Conservation (phyloP, 164 flowering plant species). For the Stephania cephalantha region DNA sequence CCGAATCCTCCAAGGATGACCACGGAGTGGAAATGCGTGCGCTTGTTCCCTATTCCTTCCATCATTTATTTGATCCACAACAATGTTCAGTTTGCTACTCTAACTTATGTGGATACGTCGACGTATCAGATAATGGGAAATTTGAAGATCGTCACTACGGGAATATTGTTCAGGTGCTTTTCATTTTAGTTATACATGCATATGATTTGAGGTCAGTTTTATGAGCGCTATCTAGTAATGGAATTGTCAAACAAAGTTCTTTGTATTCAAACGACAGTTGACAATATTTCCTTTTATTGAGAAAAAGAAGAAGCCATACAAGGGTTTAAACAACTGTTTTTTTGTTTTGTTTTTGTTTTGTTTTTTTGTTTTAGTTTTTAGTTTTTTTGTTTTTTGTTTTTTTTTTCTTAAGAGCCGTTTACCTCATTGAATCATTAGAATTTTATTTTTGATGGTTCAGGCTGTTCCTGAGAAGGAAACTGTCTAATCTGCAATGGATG, state of each 20-base stretch:
- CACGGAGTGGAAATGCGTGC: constrained; percentile 78
- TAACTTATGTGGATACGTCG: constrained; percentile 90
- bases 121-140: constrained; percentile 98
- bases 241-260: too few relatives aligned
- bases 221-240: too few relatives aligned
- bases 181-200: background rate
- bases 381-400: too few relatives aligned
- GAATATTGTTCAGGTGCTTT: constrained; percentile 80
- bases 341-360: too few relatives aligned
- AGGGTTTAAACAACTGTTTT: too few relatives aligned
- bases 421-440: background rate
- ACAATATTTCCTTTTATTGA: too few relatives aligned
- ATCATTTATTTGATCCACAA: constrained; percentile 87
- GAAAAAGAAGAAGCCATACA: too few relatives aligned
- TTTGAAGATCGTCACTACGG: constrained; percentile 91
- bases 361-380: too few relatives aligned
- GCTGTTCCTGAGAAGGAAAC: constrained; percentile 72
- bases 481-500: constrained; percentile 92
- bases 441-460: constrained; percentile 28
- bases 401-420: background rate
- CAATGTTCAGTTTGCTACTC: constrained; percentile 94
- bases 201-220: background rate
- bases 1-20: constrained; percentile 75
- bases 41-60: constrained; percentile 82
- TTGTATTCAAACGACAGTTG: too few relatives aligned